phyloP scores from a whole-genome alignment of 768 basidiomycete species.

The Tulasnella sp. region DNA sequence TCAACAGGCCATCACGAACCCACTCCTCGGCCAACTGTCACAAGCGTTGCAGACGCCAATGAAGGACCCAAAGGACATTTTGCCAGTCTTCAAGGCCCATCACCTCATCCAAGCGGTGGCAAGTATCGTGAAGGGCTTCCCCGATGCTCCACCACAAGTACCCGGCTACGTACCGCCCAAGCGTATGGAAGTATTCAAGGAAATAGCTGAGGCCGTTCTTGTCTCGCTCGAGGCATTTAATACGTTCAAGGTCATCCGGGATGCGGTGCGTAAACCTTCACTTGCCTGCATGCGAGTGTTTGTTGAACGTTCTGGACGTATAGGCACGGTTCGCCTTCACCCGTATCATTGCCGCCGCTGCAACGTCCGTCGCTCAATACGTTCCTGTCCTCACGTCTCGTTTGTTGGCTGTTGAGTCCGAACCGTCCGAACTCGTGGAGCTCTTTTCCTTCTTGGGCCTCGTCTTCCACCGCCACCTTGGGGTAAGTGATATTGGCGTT shows the following conservation, averaged over 20 bases:
- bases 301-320: neutral
- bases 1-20: conserved; percentile 59
- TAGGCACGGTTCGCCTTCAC: conserved; percentile 91
- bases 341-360: conserved; percentile 80
- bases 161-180: conserved; percentile 47
- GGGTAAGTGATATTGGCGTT: neutral
- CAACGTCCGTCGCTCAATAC: conserved; percentile 70
- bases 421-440: conserved; percentile 83
- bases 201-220: conserved; percentile 76
- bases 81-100: conserved; percentile 78
- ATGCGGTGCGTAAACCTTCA: conserved; percentile 53
- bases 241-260: conserved; percentile 70
- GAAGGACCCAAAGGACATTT: conserved; percentile 49
- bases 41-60: conserved; percentile 40
- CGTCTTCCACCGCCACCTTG: conserved; percentile 55
- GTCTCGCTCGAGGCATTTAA: conserved; percentile 84
- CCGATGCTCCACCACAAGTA: conserved; percentile 50
- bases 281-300: neutral
- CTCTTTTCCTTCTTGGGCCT: conserved; percentile 92
- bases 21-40: conserved; percentile 63
- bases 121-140: conserved; percentile 92
- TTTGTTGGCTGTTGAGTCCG: conserved; percentile 72
- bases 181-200: conserved; percentile 60
- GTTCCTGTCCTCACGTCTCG: conserved; percentile 84
- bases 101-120: conserved; percentile 92